Conservation (phyloP, 179 eudicot species). For the Amaranthus tricolor region DNA sequence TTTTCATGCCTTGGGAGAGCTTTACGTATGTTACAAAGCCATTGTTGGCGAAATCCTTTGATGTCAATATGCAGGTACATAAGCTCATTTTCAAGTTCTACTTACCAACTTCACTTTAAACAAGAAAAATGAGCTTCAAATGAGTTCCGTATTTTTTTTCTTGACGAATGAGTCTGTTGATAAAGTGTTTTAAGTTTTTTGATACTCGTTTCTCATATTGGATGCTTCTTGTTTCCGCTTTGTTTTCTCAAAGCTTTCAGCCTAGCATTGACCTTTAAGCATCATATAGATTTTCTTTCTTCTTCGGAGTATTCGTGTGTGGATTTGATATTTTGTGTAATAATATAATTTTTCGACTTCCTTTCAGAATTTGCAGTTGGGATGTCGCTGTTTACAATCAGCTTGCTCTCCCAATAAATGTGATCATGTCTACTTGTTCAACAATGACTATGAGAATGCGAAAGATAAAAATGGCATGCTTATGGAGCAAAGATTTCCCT, state of each 20-base stretch:
- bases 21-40: conserved; percentile 75
- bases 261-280: neutral
- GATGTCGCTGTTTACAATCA: conserved; percentile 71
- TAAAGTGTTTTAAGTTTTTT: neutral
- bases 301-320: neutral
- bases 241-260: neutral
- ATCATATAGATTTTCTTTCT: neutral
- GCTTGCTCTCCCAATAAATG: conserved; percentile 69
- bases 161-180: neutral
- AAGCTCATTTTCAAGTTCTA: neutral
- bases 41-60: conserved; percentile 47
- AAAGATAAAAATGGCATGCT: conserved; percentile 75
- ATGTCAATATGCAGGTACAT: conserved; percentile 57
- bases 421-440: conserved; percentile 94
- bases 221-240: neutral
- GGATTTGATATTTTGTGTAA: neutral
- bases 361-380: conserved; percentile 62
- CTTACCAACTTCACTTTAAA: neutral
- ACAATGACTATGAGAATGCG: conserved; percentile 82
- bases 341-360: neutral
- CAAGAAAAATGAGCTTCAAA: neutral
- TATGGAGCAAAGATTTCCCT: conserved; percentile 83
- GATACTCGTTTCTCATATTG: neutral
- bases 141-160: no score
- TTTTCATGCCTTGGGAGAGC: conserved; percentile 90